Evolutionary conservation across 352 stramenopile genomes (phyloP).

Genomic region (Aphanomyces cochlioides): DNA sequence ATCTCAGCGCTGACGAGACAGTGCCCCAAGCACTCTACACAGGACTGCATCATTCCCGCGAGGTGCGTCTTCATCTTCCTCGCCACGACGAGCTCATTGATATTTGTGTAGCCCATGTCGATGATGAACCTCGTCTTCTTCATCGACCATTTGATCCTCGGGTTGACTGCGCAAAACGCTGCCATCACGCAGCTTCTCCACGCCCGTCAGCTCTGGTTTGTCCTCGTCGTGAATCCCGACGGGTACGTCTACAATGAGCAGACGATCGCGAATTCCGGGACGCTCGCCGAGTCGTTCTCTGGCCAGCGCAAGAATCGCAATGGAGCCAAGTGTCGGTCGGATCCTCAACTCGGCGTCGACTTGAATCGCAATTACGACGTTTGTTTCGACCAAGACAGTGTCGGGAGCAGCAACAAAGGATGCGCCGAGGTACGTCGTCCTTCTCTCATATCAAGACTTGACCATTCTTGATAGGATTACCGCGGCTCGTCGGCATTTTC

Average conservation of each 20-base stretch:
- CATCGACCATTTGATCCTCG: constrained; percentile 64
- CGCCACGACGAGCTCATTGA: not conserved
- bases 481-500: constrained; percentile 64
- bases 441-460: no score
- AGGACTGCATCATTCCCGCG: constrained; percentile 78
- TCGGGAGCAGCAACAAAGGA: constrained; percentile 58
- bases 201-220: constrained; percentile 77
- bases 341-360: constrained; percentile 43
- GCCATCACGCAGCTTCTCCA: constrained; percentile 52
- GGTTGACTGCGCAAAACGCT: constrained; percentile 55
- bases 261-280: constrained; percentile 28
- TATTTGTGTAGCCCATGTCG: constrained; percentile 56
- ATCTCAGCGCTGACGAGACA: not conserved
- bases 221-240: constrained; percentile 78
- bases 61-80: constrained; percentile 38
- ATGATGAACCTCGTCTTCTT: constrained; percentile 87
- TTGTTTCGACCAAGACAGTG: constrained; percentile 58
- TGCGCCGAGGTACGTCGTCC: constrained; percentile 45
- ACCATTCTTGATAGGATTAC: constrained; percentile 41
- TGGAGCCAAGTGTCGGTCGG: constrained; percentile 25
- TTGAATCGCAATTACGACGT: constrained; percentile 84
- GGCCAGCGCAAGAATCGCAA: constrained; percentile 68
- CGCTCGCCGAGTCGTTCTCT: not conserved
- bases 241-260: constrained; percentile 75
- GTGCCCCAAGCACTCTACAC: constrained; percentile 70